Evolutionary conservation across 2,329 filamentous ascomycete species (phyloP).

Genomic region (Stachybotrys echinatus): DNA sequence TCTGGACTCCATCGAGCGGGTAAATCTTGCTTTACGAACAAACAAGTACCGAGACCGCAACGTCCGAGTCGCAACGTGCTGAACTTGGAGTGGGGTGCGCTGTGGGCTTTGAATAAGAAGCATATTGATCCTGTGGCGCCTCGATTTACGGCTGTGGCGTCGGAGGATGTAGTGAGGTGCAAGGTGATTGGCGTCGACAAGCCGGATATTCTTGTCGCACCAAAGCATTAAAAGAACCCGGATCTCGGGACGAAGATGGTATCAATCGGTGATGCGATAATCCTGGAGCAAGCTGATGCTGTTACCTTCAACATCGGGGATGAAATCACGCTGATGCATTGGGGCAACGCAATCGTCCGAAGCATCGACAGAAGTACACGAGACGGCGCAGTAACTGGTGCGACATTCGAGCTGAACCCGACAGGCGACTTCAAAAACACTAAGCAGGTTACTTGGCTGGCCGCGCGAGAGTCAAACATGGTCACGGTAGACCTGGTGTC

Average conservation of each 20-base stretch:
- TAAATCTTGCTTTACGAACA: not conserved
- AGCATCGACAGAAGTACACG: constrained; percentile 46
- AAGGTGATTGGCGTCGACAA: constrained; percentile 60
- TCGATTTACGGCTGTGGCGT: constrained; percentile 61
- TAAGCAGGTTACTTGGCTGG: constrained; percentile 89
- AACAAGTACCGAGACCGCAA: not conserved
- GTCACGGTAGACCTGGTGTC: constrained; percentile 74
- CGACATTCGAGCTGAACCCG: constrained; percentile 75
- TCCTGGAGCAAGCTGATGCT: constrained; percentile 77
- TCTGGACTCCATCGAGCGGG: not conserved
- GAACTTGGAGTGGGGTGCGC: constrained; percentile 67
- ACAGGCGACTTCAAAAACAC: constrained; percentile 84
- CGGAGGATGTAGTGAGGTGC: constrained; percentile 61
- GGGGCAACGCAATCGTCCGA: constrained; percentile 74
- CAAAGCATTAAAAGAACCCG: constrained; percentile 77
- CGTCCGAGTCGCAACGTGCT: constrained; percentile 64
- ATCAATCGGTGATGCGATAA: constrained; percentile 62
- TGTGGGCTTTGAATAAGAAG: constrained; percentile 66
- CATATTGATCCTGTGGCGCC: constrained; percentile 68
- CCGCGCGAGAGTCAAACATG: constrained; percentile 63
- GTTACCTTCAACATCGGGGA: constrained; percentile 71
- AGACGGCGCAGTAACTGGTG: constrained; percentile 48
- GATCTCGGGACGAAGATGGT: constrained; percentile 76
- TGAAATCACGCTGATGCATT: constrained; percentile 87
- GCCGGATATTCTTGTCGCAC: constrained; percentile 62